phyloP scores from a whole-genome alignment of 176 grass and related monocot genomes.

The Oryza nivara region DNA sequence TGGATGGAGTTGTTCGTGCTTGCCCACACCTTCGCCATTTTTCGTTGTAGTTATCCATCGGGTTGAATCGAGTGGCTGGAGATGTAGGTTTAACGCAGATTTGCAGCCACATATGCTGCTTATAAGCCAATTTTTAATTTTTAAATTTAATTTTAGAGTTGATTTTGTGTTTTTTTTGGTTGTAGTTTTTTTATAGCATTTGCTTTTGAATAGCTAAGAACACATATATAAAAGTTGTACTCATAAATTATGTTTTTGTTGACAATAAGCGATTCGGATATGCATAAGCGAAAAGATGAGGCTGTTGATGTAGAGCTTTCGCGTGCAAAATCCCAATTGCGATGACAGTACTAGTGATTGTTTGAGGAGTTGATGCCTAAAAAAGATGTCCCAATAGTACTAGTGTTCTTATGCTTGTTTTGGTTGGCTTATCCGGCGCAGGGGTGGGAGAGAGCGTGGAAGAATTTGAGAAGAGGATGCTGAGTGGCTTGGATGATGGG shows the following conservation, averaged over 20 bases:
- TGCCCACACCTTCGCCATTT: neutral
- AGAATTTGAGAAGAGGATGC: slow-evolving; percentile 57
- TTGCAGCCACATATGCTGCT: too few relatives aligned
- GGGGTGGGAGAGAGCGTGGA: slow-evolving; percentile 37
- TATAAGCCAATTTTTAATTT: too few relatives aligned
- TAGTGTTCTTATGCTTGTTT: slow-evolving; percentile 19
- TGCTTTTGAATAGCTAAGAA: too few relatives aligned
- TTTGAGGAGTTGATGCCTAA: slow-evolving; percentile 15
- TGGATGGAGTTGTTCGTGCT: neutral
- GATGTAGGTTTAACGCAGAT: slow-evolving; percentile 33
- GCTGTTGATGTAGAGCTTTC: too few relatives aligned
- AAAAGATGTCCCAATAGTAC: neutral
- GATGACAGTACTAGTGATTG: neutral
- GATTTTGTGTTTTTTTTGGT: too few relatives aligned
- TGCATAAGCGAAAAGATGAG: too few relatives aligned
- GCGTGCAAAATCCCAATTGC: neutral
- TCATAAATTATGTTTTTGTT: too few relatives aligned
- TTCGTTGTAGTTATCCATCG: neutral
- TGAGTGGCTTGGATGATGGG: slow-evolving; percentile 40
- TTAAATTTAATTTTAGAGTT: too few relatives aligned
- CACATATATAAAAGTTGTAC: too few relatives aligned
- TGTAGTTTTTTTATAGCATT: too few relatives aligned
- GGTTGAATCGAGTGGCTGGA: neutral
- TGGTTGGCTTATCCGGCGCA: slow-evolving; percentile 29
- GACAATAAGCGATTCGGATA: too few relatives aligned